Percentiles rank a stretch among this genome's conserved stretches.
phyloP scores from a whole-genome alignment of 805 yeast genomes.

The Wickerhamiella australiensis region DNA sequence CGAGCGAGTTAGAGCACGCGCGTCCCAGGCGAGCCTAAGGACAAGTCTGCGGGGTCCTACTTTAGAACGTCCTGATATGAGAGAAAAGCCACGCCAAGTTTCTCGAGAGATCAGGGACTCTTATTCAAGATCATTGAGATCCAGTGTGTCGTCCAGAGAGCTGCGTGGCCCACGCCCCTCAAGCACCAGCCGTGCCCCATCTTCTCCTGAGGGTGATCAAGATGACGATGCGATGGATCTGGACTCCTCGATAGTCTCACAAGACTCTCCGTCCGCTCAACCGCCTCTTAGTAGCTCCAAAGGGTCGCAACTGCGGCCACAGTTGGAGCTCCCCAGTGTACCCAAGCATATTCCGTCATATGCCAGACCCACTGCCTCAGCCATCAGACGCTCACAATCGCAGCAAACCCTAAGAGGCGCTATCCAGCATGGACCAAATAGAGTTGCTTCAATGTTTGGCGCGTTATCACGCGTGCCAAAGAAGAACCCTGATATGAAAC shows the following conservation, averaged over 20 bases:
- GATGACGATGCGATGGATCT: background rate
- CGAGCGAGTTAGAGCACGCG: background rate
- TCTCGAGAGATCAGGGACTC: background rate
- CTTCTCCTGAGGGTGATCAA: no score
- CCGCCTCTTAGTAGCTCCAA: background rate
- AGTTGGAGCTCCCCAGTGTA: background rate
- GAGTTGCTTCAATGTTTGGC: background rate
- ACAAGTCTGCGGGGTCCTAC: background rate
- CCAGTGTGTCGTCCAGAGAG: background rate
- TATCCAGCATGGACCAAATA: background rate
- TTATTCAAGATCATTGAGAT: background rate
- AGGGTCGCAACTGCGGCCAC: background rate
- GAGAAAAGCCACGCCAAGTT: background rate
- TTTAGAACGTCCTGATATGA: background rate
- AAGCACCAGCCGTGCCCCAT: background rate
- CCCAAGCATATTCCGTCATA: constrained; percentile 15
- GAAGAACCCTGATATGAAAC: background rate
- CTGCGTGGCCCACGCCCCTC: background rate
- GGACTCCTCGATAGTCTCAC: background rate
- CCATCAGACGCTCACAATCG: background rate
- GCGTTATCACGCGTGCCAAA: constrained; percentile 1
- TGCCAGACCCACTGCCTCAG: constrained; percentile 19
- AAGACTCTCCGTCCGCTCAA: background rate
- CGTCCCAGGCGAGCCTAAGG: background rate
- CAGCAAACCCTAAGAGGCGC: background rate